Percentiles rank a stretch among this genome's conserved stretches.
phyloP scores from a whole-genome alignment of 306 rosid genomes.

The Parietaria judaica region DNA sequence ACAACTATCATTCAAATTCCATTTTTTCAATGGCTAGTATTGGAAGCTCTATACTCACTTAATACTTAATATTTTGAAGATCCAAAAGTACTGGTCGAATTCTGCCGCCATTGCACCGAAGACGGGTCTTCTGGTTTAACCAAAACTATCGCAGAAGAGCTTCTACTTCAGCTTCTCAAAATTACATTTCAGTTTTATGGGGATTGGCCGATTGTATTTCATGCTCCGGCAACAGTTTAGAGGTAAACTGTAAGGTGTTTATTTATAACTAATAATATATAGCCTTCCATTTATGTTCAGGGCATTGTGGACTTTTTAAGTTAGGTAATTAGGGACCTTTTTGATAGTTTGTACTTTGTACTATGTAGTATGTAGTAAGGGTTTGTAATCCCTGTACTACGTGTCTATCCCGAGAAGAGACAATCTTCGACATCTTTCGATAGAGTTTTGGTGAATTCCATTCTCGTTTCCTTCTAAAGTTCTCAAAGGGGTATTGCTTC shows the following conservation, averaged over 20 bases:
- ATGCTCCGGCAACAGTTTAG: constrained; percentile 37
- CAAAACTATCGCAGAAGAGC: constrained; percentile 25
- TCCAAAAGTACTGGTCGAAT: constrained; percentile 58
- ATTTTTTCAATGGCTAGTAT: background rate
- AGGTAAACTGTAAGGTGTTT: constrained; percentile 25
- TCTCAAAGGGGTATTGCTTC: too few species aligned
- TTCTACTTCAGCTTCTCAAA: constrained; percentile 25
- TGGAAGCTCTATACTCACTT: background rate
- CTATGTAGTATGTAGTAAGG: too few species aligned
- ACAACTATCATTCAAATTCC: background rate
- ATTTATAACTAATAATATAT: too few species aligned
- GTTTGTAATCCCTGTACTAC: too few species aligned
- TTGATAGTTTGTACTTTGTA: too few species aligned
- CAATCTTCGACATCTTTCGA: too few species aligned
- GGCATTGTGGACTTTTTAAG: too few species aligned
- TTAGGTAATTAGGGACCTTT: too few species aligned
- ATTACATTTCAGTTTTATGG: constrained; percentile 41
- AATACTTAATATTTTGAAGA: constrained; percentile 39
- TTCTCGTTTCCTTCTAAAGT: too few species aligned
- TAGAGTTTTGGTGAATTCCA: too few species aligned
- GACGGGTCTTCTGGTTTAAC: constrained; percentile 25
- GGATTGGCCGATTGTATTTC: constrained; percentile 71
- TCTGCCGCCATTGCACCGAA: constrained; percentile 55
- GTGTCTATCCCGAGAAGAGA: too few species aligned
- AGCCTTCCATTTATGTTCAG: too few species aligned